Evolutionary conservation across 225 moss, liverwort and hornwort species (phyloP).

Genomic region (Sphagnum tenellum): DNA sequence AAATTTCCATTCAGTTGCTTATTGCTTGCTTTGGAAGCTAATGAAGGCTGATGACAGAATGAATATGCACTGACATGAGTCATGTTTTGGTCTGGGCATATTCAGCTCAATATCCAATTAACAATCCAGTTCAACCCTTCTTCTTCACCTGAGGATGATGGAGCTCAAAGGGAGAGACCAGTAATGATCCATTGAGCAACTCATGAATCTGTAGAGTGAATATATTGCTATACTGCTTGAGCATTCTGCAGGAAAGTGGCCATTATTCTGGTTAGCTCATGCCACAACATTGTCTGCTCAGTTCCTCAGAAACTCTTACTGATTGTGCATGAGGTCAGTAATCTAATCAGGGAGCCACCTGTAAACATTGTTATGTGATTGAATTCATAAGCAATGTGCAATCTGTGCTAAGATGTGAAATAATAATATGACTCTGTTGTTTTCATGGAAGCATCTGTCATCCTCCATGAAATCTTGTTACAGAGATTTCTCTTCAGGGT

Average conservation of each 20-base stretch:
- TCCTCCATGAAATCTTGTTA: too few relatives aligned
- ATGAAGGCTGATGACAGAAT: too few relatives aligned
- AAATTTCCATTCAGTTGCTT: constrained; percentile 50
- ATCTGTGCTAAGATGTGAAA: too few relatives aligned
- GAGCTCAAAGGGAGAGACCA: constrained; percentile 55
- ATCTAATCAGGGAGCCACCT: too few relatives aligned
- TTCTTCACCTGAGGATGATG: constrained; percentile 58
- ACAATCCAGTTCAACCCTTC: constrained; percentile 81
- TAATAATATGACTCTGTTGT: too few relatives aligned
- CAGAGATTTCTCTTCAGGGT: too few relatives aligned
- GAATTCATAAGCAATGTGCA: too few relatives aligned
- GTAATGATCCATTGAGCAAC: constrained; percentile 87
- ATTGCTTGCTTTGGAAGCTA: background rate
- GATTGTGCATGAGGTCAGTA: constrained; percentile 61
- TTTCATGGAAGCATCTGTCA: too few relatives aligned
- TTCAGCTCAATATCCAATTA: constrained; percentile 89
- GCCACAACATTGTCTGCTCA: constrained; percentile 85
- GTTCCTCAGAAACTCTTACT: constrained; percentile 71
- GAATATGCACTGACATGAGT: too few relatives aligned
- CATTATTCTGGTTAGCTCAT: constrained; percentile 88
- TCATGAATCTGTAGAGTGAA: constrained; percentile 87
- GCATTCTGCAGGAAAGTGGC: constrained; percentile 96
- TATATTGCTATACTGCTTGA: constrained; percentile 92
- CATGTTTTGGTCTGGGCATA: background rate
- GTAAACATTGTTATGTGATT: too few relatives aligned